Base-by-base conservation (phyloP, 2,329 filamentous ascomycete genomes). In the Neurospora crassa region DNA sequence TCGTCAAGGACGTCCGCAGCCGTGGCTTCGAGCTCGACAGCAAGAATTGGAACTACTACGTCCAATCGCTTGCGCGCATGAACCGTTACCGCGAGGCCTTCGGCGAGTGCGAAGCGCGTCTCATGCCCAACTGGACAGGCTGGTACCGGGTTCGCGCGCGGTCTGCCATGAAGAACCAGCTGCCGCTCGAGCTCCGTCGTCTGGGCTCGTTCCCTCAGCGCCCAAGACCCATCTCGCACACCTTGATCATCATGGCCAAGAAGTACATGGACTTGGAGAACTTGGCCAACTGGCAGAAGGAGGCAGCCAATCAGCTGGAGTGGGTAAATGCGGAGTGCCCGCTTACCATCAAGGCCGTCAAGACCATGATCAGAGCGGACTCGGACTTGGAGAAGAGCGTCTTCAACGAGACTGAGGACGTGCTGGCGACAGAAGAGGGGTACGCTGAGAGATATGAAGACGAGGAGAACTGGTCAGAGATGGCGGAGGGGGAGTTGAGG, bases 121-220 rank as follows among this genome's bases (percentile, higher is more conserved):
- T 98, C 70, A 96, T 97, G 87, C 85, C 87, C 1, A 84, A 87
- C 42, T 97, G 94, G 87, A 87, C 87, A 12, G 93, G 93, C 34
- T 97, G 94, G 92, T 73, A 77, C 40, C 71, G 74, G 2, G 78
- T 77, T 59, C 81, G 81, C 8, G 69, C 67, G 1, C 74, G 70
- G 43, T 75, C 74, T 68, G 78, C 76, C 24, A 71, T 77, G 67
- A 74, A 74, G 69, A 78, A 77, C 24, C 68, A 72, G 34, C 72
- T 82, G 16, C 79, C 82, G 11, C 75, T 83, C 40, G 82, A 83
- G 68, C 73, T 80, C 67, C 83, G 82, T 37, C 79, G 81, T 34
- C 74, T 80, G 67, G 82, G 80, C 59, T 76, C 78, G 67, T 78
- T 82, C 45, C 80, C 80, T 16, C 77, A 78, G 20, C 76, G 78